Base-by-base conservation (phyloP, 345 rosid genomes). In the Dovyalis caffra region DNA sequence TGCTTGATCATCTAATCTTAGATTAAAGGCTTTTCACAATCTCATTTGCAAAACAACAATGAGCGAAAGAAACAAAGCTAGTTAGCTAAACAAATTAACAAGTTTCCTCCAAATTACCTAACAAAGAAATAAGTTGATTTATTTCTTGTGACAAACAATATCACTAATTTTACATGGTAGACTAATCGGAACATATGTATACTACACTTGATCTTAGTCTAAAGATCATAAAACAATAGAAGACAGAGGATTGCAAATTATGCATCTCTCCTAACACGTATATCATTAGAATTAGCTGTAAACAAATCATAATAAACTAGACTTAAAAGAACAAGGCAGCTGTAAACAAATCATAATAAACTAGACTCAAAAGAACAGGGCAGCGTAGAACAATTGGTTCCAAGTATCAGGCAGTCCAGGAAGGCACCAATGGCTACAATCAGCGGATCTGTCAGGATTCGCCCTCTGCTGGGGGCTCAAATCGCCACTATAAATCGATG, bases 401-500 rank as follows among this genome's bases (percentile, higher is more conserved):
- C 99, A 93, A 71, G 97, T 88, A 78, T 95, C 99, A 66, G 97
- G 98, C 56, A 95, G 79, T 40, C 99, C 99, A 73, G 99, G 99
- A 70, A 95, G 96, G 87, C 99, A 95, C 99, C 99, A 95, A 76
- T 95, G 99, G 87, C 99, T 95, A 80, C 99, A 93, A 83, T 95
- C 99, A 14, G 98, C 95, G 32, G 91, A 90, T 32, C 83, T 84
- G 6, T 56, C 83, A 0, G 99, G 98, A 77, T 85, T 88, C 57
- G 91, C 90, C 76, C 86, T 86, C 67, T 91, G 87, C 6, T 69
- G 76, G 0, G 91, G 90, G 76, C 70, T 95, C 71, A 93, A 74
- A 76, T 91, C 93, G 4, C 98, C 99, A 21, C 92, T 84, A 69
- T 95, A 95, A 62, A 95, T 89, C 0, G 99, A 93, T n/a, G 99